A percentile compares a stretch with the other conserved stretches of the same genome.
phyloP scores from a whole-genome alignment of 1,139 yeast genomes.

The Kluyveromyces marxianus region DNA sequence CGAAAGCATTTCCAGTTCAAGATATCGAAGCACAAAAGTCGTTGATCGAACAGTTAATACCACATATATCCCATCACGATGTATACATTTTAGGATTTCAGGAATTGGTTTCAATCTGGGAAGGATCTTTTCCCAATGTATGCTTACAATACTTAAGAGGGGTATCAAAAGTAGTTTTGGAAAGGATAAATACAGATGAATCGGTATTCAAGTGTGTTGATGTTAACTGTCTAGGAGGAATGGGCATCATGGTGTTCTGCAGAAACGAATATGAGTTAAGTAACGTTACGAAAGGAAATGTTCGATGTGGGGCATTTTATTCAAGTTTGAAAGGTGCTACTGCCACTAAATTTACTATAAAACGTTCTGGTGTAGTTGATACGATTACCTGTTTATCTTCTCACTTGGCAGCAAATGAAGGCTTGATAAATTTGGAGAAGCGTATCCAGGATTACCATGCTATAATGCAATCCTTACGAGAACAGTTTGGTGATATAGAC shows the following conservation, averaged over 20 bases:
- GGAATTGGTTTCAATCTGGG: constrained; percentile 60
- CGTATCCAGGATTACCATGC: constrained; percentile 48
- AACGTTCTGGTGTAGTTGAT: constrained; percentile 25
- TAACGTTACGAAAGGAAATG: constrained; percentile 33
- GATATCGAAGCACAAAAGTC: constrained; percentile 3
- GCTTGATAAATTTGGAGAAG: constrained; percentile 37
- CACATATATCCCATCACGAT: constrained; percentile 31
- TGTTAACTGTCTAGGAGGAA: constrained; percentile 51
- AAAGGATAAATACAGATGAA: constrained; percentile 34
- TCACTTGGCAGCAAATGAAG: constrained; percentile 77
- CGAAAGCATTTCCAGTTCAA: constrained; percentile 22
- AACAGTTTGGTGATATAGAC: constrained; percentile 46
- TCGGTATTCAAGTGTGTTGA: constrained; percentile 41
- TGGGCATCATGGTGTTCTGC: constrained; percentile 52
- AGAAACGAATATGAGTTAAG: constrained; percentile 35
- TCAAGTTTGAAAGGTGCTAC: constrained; percentile 68
- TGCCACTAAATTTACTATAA: constrained; percentile 44
- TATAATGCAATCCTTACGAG: constrained; percentile 48
- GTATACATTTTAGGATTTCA: constrained; percentile 66
- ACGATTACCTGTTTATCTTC: constrained; percentile 56
- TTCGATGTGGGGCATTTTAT: constrained; percentile 45
- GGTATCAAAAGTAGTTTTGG: constrained; percentile 37
- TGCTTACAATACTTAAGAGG: constrained; percentile 38
- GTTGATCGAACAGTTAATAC: constrained; percentile 13
- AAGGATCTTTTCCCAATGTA: constrained; percentile 44